Base-by-base conservation (phyloP, 495 filamentous ascomycete species). In the Hyphodiscus hymeniophilus region DNA sequence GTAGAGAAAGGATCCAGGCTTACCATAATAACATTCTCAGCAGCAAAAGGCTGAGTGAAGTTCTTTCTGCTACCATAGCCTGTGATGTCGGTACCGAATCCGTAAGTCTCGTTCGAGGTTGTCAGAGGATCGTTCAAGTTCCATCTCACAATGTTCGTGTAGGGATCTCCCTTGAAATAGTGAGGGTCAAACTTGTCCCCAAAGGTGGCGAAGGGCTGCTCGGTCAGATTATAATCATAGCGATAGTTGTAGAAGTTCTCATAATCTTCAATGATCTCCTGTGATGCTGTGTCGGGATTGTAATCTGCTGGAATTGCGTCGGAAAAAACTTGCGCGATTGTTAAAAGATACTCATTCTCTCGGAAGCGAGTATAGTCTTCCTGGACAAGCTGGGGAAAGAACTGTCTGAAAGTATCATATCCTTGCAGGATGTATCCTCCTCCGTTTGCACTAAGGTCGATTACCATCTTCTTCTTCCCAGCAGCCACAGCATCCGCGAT, bases 1-100 rank as follows among this genome's bases (percentile, higher is more conserved):
- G 10, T 10, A 10, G 26, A 28, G 10, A 10, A 28, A 10, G 26
- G 26, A 4, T 28, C 26, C 26, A n/a, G n/a, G 26, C 26, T 28
- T 10, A 28, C 26, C 49, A 78, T 44, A 38, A 70, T 59, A 20
- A 74, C 61, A 39, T 72, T 57, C 38, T 71, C 66, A 5, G 56
- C 56, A 6, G 47, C 58, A 38, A 73, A 73, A 1, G 68, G 70
- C 26, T 69, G 68, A 0, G 64, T 61, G 43, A 69, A 63, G 39
- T 68, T 70, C 11, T 50, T 38, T 1, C 64, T 59, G 40, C 58
- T 62, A 2, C 66, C 55, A 46, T 70, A 71, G 10, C 68, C 69
- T 7, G 67, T 68, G 30, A 72, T 62, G 17, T 74, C 65, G 2
- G 33, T 55, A 6, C 56, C 56, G 22, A 56, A 7, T 17, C 57